A percentile compares a stretch with the other conserved stretches of the same genome.
Evolutionary conservation across 352 stramenopile genomes (phyloP).

Genomic region (Phytophthora citricola): DNA sequence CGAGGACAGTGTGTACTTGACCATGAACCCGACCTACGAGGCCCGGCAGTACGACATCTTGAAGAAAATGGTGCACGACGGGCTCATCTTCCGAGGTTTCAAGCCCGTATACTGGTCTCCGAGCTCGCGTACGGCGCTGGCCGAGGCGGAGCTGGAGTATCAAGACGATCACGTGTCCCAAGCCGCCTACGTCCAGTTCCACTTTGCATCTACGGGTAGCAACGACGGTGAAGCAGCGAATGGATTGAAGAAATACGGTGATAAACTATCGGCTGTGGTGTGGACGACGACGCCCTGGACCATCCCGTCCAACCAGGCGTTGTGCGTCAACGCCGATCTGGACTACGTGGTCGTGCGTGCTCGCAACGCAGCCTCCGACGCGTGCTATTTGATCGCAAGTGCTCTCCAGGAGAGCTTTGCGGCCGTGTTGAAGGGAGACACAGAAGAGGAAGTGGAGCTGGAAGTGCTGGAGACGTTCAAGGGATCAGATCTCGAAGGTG

Average conservation of each 20-base stretch:
- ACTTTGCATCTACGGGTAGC: slow-evolving; percentile 43
- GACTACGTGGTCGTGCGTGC: slow-evolving; percentile 93
- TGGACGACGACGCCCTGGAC: slow-evolving; percentile 99
- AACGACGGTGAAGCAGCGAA: slow-evolving; percentile 18
- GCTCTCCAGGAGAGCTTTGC: slow-evolving; percentile 63
- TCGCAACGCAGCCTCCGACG: slow-evolving; percentile 24
- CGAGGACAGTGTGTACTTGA: slow-evolving; percentile 92
- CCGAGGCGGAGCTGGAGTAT: slow-evolving; percentile 99
- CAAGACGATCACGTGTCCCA: slow-evolving; percentile 97
- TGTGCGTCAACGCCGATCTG: slow-evolving; percentile 95
- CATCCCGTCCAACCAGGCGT: slow-evolving; percentile 97
- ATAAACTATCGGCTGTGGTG: slow-evolving; percentile 79
- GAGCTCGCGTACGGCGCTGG: slow-evolving; percentile 96
- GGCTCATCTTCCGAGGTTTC: slow-evolving; percentile 96
- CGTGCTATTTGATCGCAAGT: slow-evolving; percentile 70
- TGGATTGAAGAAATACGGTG: slow-evolving; percentile 46
- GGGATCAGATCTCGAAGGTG: slow-evolving; percentile 59
- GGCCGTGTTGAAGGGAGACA: slow-evolving; percentile 18
- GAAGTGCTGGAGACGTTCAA: slow-evolving; percentile 70
- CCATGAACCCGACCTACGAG: slow-evolving; percentile 96
- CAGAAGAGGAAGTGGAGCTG: slow-evolving; percentile 33
- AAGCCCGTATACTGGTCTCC: slow-evolving; percentile 99
- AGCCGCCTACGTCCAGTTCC: slow-evolving; percentile 95
- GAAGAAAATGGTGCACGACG: slow-evolving; percentile 96
- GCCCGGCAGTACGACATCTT: slow-evolving; percentile 97